Base-by-base conservation (phyloP, 116 monocot genomes). In the Cymodocea nodosa region DNA sequence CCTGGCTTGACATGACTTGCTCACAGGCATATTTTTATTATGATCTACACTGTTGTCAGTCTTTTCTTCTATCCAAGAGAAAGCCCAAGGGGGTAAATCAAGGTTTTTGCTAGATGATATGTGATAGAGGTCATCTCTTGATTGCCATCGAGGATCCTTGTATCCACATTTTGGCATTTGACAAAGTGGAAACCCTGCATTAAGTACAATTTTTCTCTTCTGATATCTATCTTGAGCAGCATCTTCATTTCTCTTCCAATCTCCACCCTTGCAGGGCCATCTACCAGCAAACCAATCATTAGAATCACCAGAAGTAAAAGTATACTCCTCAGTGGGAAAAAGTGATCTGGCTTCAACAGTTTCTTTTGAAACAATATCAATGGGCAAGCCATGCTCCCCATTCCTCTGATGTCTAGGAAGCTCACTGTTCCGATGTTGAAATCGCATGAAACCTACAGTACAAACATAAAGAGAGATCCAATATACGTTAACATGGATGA, bases 201-300 rank as follows among this genome's bases (percentile, higher is more conserved):
- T 92, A n/a, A 92, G 80, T 34, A 92, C 86, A 74, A 78, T 60
- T 56, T 92, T 92, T 54, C 75, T 86, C 71, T 77, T 99, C 59
- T 70, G 86, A 48, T 51, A 79, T 74, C 75, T 81, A 62, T 90
- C 86, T 71, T 83, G 79, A 53, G 65, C 62, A 70, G 70, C 54
- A 67, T 99, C 99, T 58, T 92, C 92, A 75, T 83, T 89, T 78
- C 99, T 84, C 77, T 83, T 89, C 99, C 99, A 99, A 69, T 99
- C 99, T 68, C 99, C 99, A 70, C 99, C 99, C 83, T 77, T 80
- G 76, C 88, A 92, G 36, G 92, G 77, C 92, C 97, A 92, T 59
- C 81, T 80, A 57, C 82, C 86, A 68, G 82, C 62, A 78, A 84
- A 84, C 84, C 77, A 86, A 57, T 86, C 84, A 70, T 70, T 70